phyloP scores from a whole-genome alignment of 192 early-diverging fungal species.

The Chytriomyces hyalinus region DNA sequence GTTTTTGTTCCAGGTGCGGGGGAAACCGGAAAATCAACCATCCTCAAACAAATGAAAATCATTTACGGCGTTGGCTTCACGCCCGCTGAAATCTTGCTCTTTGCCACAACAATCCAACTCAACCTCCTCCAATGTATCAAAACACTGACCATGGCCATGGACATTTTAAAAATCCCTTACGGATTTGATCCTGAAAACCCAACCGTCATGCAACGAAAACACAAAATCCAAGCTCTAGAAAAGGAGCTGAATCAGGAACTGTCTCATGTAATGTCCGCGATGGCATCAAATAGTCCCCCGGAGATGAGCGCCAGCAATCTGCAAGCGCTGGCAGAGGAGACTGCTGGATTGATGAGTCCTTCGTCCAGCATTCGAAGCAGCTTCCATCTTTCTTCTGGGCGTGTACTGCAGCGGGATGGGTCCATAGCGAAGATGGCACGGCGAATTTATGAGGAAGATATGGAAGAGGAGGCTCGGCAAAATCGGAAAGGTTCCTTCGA shows the following conservation, averaged over 20 bases:
- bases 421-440: no score
- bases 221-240: no score
- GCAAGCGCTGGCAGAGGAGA: conserved; percentile 82
- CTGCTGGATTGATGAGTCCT: conserved; percentile 66
- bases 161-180: conserved; percentile 49
- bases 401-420: no score
- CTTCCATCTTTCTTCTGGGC: no score
- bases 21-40: conserved; percentile 95
- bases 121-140: conserved; percentile 87
- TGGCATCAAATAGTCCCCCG: no score
- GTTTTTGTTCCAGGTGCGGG: conserved; percentile 67
- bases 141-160: conserved; percentile 73
- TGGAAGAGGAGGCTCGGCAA: no score
- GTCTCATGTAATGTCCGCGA: no score
- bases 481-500: no score
- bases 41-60: conserved; percentile 98
- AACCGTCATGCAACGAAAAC: conserved; percentile 72
- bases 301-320: conserved; percentile 61
- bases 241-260: no score
- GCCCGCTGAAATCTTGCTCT: conserved; percentile 74
- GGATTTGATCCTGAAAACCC: conserved; percentile 63
- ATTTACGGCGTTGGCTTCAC: conserved; percentile 93
- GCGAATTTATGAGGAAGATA: no score
- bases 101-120: conserved; percentile 81
- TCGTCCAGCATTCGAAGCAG: no score